Conservation (phyloP, 2,329 filamentous ascomycete species). For the Niveomyces coronatus region DNA sequence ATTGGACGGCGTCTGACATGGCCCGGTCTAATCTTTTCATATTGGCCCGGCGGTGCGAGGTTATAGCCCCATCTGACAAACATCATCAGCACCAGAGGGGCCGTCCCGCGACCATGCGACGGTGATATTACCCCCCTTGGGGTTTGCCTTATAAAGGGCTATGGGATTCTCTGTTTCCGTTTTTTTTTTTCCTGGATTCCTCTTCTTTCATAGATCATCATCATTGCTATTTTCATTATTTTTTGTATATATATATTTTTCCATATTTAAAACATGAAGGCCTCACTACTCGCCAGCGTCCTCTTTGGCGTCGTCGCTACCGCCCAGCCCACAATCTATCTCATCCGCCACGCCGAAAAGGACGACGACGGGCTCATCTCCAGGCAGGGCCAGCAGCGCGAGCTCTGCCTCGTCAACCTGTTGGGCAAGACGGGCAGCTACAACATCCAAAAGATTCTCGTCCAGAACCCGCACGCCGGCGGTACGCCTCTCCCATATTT, state of each 20-base stretch:
- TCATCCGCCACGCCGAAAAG: constrained; percentile 52
- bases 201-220: not conserved
- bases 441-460: constrained; percentile 45
- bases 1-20: too few relatives aligned
- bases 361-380: constrained; percentile 36
- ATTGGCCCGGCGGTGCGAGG: too few relatives aligned
- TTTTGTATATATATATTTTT: not conserved
- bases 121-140: too few relatives aligned
- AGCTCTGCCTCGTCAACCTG: constrained; percentile 42
- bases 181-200: too few relatives aligned
- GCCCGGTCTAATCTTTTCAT: too few relatives aligned
- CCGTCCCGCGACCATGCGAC: too few relatives aligned
- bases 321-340: constrained; percentile 36
- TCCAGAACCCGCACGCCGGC: constrained; percentile 33
- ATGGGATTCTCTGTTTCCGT: not conserved
- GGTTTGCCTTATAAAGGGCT: too few relatives aligned
- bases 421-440: constrained; percentile 39
- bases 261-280: constrained; percentile 2
- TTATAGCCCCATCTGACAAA: too few relatives aligned
- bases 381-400: constrained; percentile 35
- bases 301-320: not conserved
- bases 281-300: not conserved
- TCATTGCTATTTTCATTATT: too few relatives aligned
- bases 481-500: constrained; percentile 17
- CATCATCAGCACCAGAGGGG: too few relatives aligned